These are phyloP conservation scores for Asterophora lycoperdoides DNA, from an alignment of 768 basidiomycete species.

Conservation along the genomic window DNA sequence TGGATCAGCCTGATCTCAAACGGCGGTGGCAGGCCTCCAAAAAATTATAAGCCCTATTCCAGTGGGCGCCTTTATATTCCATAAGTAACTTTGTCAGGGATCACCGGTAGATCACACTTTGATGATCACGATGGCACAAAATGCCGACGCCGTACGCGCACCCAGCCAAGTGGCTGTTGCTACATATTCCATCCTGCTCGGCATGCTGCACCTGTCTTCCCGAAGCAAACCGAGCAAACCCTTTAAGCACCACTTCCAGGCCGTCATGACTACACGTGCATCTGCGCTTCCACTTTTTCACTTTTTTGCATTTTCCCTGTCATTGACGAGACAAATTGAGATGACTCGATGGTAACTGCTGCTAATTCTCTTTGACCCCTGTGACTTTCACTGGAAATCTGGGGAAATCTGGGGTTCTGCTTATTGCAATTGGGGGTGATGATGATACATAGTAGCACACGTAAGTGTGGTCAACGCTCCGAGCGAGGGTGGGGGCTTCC, in stretches of 20 bases:
- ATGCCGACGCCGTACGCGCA: constrained; percentile 9
- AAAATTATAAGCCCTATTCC: neutral
- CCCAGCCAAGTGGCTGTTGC: constrained; percentile 11
- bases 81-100: constrained; percentile 14
- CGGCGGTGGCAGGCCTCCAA: constrained; percentile 2
- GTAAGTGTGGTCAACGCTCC: constrained; percentile 4
- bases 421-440: neutral
- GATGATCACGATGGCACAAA: constrained; percentile 13
- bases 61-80: constrained; percentile 12
- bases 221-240: no score
- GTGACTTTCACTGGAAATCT: neutral
- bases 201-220: neutral
- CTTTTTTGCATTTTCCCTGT: neutral
- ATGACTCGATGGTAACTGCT: neutral
- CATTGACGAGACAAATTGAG: neutral
- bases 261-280: neutral
- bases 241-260: no score
- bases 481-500: neutral
- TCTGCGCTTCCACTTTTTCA: neutral
- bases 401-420: constrained; percentile 1
- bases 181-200: neutral
- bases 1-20: constrained; percentile 6
- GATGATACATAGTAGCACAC: neutral
- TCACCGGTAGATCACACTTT: constrained; percentile 12
- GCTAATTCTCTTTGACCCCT: neutral